Evolutionary conservation across 257 asterid genomes (phyloP).

Genomic region (Solanum sejunctum): DNA sequence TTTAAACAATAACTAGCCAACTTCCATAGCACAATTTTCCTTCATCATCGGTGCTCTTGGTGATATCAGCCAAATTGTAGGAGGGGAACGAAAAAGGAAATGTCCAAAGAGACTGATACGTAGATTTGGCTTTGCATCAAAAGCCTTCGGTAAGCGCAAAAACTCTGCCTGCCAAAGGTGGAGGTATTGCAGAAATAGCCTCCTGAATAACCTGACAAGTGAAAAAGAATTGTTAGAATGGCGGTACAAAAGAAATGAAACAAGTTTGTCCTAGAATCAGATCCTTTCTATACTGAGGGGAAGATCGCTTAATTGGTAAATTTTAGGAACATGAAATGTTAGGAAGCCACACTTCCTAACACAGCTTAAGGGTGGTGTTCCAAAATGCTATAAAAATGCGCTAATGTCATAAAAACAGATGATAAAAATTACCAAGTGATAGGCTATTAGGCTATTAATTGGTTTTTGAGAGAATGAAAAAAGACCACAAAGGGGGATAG

Average conservation of each 20-base stretch:
- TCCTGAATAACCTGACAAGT: slow-evolving; percentile 57
- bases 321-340: neutral
- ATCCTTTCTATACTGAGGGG: neutral
- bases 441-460: neutral
- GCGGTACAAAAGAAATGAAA: neutral
- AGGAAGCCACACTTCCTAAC: neutral
- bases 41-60: neutral
- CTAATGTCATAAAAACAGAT: neutral
- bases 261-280: neutral
- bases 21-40: neutral
- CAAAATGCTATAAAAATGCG: neutral
- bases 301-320: neutral
- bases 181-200: slow-evolving; percentile 57
- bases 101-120: neutral
- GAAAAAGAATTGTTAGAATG: neutral
- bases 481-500: neutral
- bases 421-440: neutral
- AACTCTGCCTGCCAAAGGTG: slow-evolving; percentile 76
- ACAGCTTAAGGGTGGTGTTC: neutral
- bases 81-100: neutral
- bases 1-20: neutral
- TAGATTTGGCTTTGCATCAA: slow-evolving; percentile 3
- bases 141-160: slow-evolving; percentile 78
- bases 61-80: neutral
- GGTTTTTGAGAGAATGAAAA: neutral